These are phyloP conservation scores for Cutaneotrichosporon sp. DNA, from an alignment of 1,284 basidiomycete species.

Conservation along the genomic window DNA sequence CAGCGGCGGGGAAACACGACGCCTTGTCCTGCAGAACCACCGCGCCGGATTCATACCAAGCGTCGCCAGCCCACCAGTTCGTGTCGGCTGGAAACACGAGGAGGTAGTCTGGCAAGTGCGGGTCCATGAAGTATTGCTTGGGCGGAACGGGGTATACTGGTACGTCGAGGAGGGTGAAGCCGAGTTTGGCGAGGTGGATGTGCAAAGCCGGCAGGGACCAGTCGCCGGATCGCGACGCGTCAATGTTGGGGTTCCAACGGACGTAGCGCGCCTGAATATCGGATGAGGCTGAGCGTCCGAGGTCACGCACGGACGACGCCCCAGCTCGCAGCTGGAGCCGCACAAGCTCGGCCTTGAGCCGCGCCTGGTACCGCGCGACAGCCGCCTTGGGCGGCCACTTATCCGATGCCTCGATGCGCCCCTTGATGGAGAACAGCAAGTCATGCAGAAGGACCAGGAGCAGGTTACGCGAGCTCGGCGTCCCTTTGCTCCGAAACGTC, in stretches of 20 bases:
- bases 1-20: slow-evolving; percentile 86
- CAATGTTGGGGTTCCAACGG: slow-evolving; percentile 68
- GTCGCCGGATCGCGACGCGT: slow-evolving; percentile 21
- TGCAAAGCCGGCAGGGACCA: slow-evolving; percentile 28
- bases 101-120: slow-evolving; percentile 68
- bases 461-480: slow-evolving; percentile 58
- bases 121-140: slow-evolving; percentile 60
- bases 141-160: slow-evolving; percentile 33
- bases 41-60: slow-evolving; percentile 44
- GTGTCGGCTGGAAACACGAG: slow-evolving; percentile 65
- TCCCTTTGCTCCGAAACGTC: slow-evolving; percentile 52
- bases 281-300: slow-evolving; percentile 49
- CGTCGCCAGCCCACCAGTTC: slow-evolving; percentile 48
- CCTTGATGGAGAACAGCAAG: slow-evolving; percentile 65
- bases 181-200: slow-evolving; percentile 23
- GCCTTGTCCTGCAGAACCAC: slow-evolving; percentile 96
- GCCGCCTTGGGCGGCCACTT: slow-evolving; percentile 75
- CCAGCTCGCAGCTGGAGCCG: slow-evolving; percentile 76
- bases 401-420: slow-evolving; percentile 71
- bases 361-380: slow-evolving; percentile 73
- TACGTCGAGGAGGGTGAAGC: slow-evolving; percentile 27
- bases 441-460: slow-evolving; percentile 82
- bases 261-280: slow-evolving; percentile 70
- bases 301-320: slow-evolving; percentile 59
- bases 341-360: slow-evolving; percentile 77